phyloP scores from a whole-genome alignment of 257 asterid genomes.

The Nicotiana otophora region DNA sequence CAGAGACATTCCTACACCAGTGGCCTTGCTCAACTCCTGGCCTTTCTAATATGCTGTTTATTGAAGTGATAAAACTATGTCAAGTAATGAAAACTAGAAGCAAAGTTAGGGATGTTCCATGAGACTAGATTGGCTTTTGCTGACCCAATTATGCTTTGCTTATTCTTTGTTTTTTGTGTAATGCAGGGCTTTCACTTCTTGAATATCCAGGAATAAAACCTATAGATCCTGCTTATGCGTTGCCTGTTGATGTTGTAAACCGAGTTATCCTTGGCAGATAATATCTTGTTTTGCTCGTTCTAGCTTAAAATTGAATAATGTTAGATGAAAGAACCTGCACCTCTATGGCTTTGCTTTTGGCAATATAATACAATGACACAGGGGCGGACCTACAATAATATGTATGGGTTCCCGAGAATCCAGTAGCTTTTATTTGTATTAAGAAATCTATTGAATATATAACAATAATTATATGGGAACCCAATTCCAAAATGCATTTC shows the following conservation, averaged over 20 bases:
- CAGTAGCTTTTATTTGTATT: too few species aligned
- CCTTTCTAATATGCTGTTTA: background rate
- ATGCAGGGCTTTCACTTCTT: slow-evolving; percentile 76
- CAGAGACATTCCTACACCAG: background rate
- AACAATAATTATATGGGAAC: too few species aligned
- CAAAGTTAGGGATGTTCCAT: background rate
- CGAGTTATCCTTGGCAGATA: slow-evolving; percentile 41
- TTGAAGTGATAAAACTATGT: background rate
- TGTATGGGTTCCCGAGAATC: fast-evolving
- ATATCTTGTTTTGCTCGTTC: background rate
- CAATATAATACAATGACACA: too few species aligned
- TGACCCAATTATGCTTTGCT: background rate
- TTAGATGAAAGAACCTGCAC: too few species aligned
- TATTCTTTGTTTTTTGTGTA: background rate
- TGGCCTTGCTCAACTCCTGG: background rate
- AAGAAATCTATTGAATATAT: too few species aligned
- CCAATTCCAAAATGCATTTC: too few species aligned
- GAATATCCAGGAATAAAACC: slow-evolving; percentile 78
- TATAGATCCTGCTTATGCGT: slow-evolving; percentile 83
- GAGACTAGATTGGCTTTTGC: background rate
- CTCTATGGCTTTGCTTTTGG: too few species aligned
- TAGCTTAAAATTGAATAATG: background rate
- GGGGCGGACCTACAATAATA: too few species aligned
- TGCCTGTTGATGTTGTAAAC: slow-evolving; percentile 70
- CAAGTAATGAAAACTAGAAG: background rate